These are phyloP conservation scores for Mucor ambiguus DNA, from an alignment of 371 early-diverging fungal genomes.

Conservation along the genomic window DNA sequence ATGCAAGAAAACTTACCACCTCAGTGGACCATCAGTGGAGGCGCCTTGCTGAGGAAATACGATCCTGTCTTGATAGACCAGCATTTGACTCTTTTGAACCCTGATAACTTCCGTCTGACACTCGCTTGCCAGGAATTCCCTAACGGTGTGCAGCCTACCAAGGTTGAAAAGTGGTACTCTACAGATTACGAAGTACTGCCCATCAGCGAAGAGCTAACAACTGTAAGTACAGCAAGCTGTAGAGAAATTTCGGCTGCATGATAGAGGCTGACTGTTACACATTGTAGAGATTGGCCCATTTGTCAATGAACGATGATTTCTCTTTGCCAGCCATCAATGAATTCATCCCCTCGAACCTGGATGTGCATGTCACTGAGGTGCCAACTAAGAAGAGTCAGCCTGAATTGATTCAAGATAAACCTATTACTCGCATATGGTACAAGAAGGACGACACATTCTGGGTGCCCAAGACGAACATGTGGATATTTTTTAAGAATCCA, in stretches of 20 bases:
- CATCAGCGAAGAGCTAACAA: constrained; percentile 53
- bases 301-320: constrained; percentile 58
- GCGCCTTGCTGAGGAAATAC: constrained; percentile 58
- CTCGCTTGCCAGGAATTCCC: constrained; percentile 49
- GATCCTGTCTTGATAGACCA: constrained; percentile 59
- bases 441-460: constrained; percentile 91
- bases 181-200: constrained; percentile 76
- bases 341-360: constrained; percentile 78
- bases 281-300: constrained; percentile 16
- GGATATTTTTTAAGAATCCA: constrained; percentile 59
- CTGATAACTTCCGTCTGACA: constrained; percentile 68
- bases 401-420: constrained; percentile 64
- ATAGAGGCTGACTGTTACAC: neutral
- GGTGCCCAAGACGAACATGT: constrained; percentile 72
- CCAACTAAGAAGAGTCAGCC: constrained; percentile 49
- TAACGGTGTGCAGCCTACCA: constrained; percentile 47
- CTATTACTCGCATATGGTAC: constrained; percentile 81
- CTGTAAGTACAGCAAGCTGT: constrained; percentile 38
- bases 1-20: constrained; percentile 72
- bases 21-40: constrained; percentile 70
- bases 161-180: constrained; percentile 78
- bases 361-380: constrained; percentile 46
- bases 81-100: constrained; percentile 55
- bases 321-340: constrained; percentile 77
- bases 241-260: neutral